phyloP scores from a whole-genome alignment of 805 yeast genomes.

The Candida silvicultrix region DNA sequence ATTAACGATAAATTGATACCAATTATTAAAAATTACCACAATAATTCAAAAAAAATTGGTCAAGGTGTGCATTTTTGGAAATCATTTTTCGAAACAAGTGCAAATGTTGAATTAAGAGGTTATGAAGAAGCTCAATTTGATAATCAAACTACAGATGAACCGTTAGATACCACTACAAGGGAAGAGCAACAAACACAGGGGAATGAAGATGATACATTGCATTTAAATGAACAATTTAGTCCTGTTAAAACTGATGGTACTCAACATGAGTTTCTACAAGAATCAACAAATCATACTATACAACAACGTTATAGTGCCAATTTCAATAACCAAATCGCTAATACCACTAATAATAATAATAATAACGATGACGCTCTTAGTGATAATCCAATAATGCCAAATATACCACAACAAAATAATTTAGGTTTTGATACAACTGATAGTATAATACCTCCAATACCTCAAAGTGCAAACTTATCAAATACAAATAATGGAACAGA shows the following conservation, averaged over 20 bases:
- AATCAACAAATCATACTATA: conserved; percentile 16
- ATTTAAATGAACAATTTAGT: conserved; percentile 19
- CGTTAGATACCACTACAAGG: neutral
- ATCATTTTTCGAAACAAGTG: conserved; percentile 68
- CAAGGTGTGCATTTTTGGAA: conserved; percentile 69
- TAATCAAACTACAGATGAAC: neutral
- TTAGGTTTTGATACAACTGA: conserved; percentile 23
- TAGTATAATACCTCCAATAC: conserved; percentile 20
- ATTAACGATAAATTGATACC: conserved; percentile 68
- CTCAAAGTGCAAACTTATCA: conserved; percentile 16
- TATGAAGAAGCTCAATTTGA: conserved; percentile 33
- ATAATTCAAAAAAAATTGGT: conserved; percentile 56
- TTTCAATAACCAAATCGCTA: neutral
- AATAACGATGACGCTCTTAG: too few relatives aligned
- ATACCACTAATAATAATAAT: neutral
- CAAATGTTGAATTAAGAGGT: conserved; percentile 54
- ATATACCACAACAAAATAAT: conserved; percentile 5
- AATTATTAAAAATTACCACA: conserved; percentile 52
- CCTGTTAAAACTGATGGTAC: conserved; percentile 15
- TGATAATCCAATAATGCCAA: conserved; percentile 23
- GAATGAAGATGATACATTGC: conserved; percentile 1
- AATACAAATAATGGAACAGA: conserved; percentile 20
- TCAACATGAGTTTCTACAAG: conserved; percentile 10
- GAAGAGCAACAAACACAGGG: too few relatives aligned
- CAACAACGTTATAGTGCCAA: conserved; percentile 11